Evolutionary conservation across 208 protist genomes (phyloP).

Genomic region (Acanthamoeba lenticulata): DNA sequence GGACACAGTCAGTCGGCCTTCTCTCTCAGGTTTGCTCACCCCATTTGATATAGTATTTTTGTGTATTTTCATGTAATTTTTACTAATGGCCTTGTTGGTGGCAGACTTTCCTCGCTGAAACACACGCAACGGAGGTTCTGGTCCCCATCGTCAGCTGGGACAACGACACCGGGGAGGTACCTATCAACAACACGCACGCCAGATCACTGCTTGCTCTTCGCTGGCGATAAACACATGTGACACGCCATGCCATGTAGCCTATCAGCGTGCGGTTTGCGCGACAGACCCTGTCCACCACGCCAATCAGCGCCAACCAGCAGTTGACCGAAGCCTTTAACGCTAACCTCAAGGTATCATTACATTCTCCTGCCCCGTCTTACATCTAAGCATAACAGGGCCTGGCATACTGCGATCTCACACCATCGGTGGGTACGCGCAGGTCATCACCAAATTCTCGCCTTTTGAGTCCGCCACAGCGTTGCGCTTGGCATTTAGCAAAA

Average conservation of each 20-base stretch:
- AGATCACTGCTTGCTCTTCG: not conserved
- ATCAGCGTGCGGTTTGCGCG: not conserved
- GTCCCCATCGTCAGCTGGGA: slow-evolving; percentile 55
- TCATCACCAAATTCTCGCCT: not conserved
- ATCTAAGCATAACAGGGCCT: not conserved
- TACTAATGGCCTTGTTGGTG: not conserved
- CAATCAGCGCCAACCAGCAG: not conserved
- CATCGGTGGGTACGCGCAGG: not conserved
- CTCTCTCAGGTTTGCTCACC: not conserved
- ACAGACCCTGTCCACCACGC: not conserved
- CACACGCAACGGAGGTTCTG: not conserved
- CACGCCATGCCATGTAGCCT: not conserved
- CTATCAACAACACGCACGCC: not conserved
- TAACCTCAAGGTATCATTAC: not conserved
- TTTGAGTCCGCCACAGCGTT: not conserved
- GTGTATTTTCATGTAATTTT: not conserved
- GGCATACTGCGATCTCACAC: not conserved
- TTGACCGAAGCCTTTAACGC: not conserved
- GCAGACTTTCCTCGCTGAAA: not conserved
- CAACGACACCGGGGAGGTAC: not conserved
- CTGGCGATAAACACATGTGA: not conserved
- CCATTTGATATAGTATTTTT: not conserved
- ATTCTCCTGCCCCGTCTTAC: no score
- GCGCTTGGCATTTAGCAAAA: not conserved
- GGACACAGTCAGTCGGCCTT: not conserved